These are phyloP conservation scores for Fusarium compactum DNA, from an alignment of 2,329 filamentous ascomycete species.

Conservation along the genomic window DNA sequence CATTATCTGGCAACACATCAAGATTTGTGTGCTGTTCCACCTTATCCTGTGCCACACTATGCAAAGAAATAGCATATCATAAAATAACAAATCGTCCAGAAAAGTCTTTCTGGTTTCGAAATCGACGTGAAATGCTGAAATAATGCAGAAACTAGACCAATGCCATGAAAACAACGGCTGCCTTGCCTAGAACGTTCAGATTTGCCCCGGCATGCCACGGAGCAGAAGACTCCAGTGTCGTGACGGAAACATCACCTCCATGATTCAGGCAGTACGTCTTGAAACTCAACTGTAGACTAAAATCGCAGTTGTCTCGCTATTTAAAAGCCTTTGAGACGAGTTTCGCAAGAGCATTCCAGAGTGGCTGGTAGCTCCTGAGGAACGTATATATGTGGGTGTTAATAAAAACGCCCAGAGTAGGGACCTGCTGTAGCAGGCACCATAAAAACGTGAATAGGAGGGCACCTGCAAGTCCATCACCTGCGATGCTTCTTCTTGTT, in stretches of 20 bases:
- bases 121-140: not conserved
- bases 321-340: slow-evolving; percentile 31
- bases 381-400: slow-evolving; percentile 51
- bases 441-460: slow-evolving; percentile 45
- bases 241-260: not conserved
- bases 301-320: slow-evolving; percentile 20
- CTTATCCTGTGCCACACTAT: slow-evolving; percentile 26
- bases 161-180: slow-evolving; percentile 18
- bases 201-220: not conserved
- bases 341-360: slow-evolving; percentile 36
- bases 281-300: slow-evolving; percentile 2
- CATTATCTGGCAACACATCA: slow-evolving; percentile 5
- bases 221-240: not conserved
- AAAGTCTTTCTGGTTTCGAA: slow-evolving; percentile 1
- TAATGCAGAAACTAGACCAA: slow-evolving; percentile 5
- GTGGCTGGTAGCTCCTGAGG: slow-evolving; percentile 37
- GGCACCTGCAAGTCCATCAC: slow-evolving; percentile 20
- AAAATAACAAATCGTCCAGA: slow-evolving; percentile 8
- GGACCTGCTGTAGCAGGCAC: slow-evolving; percentile 37
- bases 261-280: slow-evolving; percentile 7
- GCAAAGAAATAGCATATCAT: slow-evolving; percentile 15
- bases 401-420: slow-evolving; percentile 36
- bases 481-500: slow-evolving; percentile 49
- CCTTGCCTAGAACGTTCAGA: slow-evolving; percentile 14
- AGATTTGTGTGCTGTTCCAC: slow-evolving; percentile 44